Evolutionary conservation across 83 land plant species (phyloP), one percentile per base, ranked within the genome.

Genomic region (Diphasiastrum complanatum): DNA sequence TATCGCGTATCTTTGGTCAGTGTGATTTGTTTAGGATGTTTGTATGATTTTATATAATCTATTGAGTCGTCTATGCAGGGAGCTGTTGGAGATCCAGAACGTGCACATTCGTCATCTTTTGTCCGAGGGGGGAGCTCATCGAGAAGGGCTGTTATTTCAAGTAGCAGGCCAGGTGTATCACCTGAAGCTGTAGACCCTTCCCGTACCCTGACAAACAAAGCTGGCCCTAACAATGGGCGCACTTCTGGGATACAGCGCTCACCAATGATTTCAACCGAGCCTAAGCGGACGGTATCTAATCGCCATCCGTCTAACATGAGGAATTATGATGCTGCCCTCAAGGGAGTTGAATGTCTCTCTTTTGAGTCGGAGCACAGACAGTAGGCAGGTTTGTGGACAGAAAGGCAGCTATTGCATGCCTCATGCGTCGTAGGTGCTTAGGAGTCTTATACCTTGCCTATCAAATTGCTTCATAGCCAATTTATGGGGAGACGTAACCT

Each of bases 341-440:
- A 68, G 71, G 71, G 71, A 68, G 71, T 68, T 47, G 71, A 68
- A 61, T 68, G 65, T 59, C 71, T 60, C 46, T 68, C 71, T 59
- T 64, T 68, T 59, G 71, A 68, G 53, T 50, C 60, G 71, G 71
- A 60, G 27, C 53, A 68, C 67, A 68, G 66, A 27, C 71, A 68
- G 26, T 59, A 68, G 70, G 34, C 65, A 63, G 65, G 67, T 64
- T 64, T 50, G 60, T 64, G 60, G 67, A 29, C 45, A 25, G 30
- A 51, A 51, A 26, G 33, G 49, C 28, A 51, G 52, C n/a, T n/a
- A 19, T 40, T 47, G 50, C 25, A 23, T 45, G 58, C 12, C 19
- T 29, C n/a, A n/a, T n/a, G n/a, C n/a, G n/a, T 23, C 27, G 33
- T n/a, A n/a, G n/a, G n/a, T n/a, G n/a, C n/a, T n/a, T 33, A 26